These are phyloP conservation scores for Auricularia auricula-judae DNA, from an alignment of 768 basidiomycete genomes.

Conservation along the genomic window DNA sequence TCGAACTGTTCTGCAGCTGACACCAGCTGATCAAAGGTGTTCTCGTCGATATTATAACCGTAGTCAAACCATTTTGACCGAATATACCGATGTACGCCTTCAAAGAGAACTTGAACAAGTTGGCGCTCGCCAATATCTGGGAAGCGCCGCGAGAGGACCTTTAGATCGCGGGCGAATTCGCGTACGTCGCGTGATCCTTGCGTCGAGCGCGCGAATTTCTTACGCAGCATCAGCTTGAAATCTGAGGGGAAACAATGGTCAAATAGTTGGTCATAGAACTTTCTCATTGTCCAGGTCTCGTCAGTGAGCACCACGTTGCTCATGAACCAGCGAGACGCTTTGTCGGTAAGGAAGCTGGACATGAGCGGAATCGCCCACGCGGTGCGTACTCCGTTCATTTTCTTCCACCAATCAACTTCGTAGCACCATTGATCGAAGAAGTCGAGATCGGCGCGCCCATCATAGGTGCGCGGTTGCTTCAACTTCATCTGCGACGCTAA, in stretches of 20 bases:
- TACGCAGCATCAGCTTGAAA: constrained; percentile 16
- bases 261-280: constrained; percentile 24
- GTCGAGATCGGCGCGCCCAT: neutral
- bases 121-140: constrained; percentile 19
- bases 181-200: constrained; percentile 20
- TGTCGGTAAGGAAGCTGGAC: constrained; percentile 18
- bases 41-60: constrained; percentile 17
- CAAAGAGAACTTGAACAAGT: constrained; percentile 24
- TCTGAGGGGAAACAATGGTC: constrained; percentile 27
- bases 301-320: constrained; percentile 17
- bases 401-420: neutral
- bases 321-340: constrained; percentile 24
- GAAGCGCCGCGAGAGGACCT: constrained; percentile 23
- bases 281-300: constrained; percentile 15
- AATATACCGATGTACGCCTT: constrained; percentile 16
- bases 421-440: neutral
- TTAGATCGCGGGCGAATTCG: constrained; percentile 24
- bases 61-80: constrained; percentile 21
- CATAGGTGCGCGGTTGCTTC: neutral
- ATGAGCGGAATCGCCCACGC: neutral
- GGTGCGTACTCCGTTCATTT: neutral
- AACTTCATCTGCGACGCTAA: neutral
- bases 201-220: constrained; percentile 12
- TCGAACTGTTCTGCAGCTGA: constrained; percentile 22
- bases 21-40: constrained; percentile 16